These are phyloP conservation scores for Chalciporus chontae DNA, from an alignment of 768 basidiomycete species.

Conservation along the genomic window DNA sequence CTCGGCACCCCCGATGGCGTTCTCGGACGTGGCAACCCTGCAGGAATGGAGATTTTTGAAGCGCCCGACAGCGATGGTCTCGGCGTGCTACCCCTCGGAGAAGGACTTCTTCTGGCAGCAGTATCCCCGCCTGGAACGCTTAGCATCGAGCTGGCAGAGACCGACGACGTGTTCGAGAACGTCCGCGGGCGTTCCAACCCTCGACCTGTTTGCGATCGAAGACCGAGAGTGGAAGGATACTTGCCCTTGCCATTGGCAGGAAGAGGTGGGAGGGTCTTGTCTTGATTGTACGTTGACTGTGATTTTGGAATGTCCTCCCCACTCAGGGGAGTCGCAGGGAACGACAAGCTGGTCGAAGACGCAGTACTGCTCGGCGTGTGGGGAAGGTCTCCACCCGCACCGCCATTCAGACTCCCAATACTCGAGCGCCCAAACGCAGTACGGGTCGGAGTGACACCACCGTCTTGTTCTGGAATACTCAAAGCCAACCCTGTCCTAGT, in stretches of 20 bases:
- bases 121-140: slow-evolving; percentile 4
- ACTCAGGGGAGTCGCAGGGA: slow-evolving; percentile 28
- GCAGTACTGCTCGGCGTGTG: slow-evolving; percentile 30
- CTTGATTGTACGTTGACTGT: slow-evolving; percentile 14
- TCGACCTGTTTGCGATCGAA: slow-evolving; percentile 3
- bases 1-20: slow-evolving; percentile 27
- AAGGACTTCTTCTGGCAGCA: slow-evolving; percentile 10
- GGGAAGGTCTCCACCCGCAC: slow-evolving; percentile 15
- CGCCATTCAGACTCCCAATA: slow-evolving; percentile 20
- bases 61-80: slow-evolving; percentile 10
- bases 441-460: slow-evolving; percentile 29
- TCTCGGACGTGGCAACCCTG: slow-evolving; percentile 14
- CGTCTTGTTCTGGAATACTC: slow-evolving; percentile 28
- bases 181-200: slow-evolving; percentile 28
- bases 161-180: slow-evolving; percentile 33
- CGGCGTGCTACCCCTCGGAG: slow-evolving; percentile 7
- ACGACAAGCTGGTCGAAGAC: slow-evolving; percentile 29
- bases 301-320: slow-evolving; percentile 14
- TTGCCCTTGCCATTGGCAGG: slow-evolving; percentile 16
- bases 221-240: slow-evolving; percentile 18
- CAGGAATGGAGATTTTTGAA: slow-evolving; percentile 9
- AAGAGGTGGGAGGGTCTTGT: slow-evolving; percentile 34
- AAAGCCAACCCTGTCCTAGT: slow-evolving; percentile 20
- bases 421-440: slow-evolving; percentile 27
- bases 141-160: slow-evolving; percentile 18